Base-by-base conservation (phyloP, 1,284 basidiomycete species). In the Sanghuangporus weigelae region DNA sequence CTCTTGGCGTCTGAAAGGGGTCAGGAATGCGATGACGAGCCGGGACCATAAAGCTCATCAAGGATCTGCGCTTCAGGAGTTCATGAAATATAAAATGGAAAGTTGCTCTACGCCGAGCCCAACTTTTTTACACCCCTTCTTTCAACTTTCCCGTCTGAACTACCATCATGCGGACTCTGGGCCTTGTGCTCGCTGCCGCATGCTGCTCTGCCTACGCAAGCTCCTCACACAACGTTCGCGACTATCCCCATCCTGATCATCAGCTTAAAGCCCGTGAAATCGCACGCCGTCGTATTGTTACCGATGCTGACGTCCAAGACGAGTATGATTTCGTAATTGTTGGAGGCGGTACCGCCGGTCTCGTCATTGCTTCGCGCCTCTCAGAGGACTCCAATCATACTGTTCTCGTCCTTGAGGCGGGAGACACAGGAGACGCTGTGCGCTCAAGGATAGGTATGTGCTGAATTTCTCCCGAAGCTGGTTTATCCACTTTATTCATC, bases 361-460 rank as follows among this genome's bases (percentile, higher is more conserved):
- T 93, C 23, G 86, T 86, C 7, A 72, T 93, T 35, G 92, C 90
- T 0, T 76, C 82, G 14, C 82, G 90, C 31, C 78, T 94, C n/a
- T 82, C 87, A 0, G 90, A 89, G 66, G 84, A 89, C 76, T 72
- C 78, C 0, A 84, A 83, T 68, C 79, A 77, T n/a, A 87, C 86
- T 1, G 87, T 93, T 8, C 80, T 89, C 40, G 87, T 90, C 49
- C 78, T 92, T 61, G 89, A 92, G 72, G 88, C 89, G 4, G 89
- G 90, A 16, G 79, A 79, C 49, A 79, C 83, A 40, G 88, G 87
- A 0, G 76, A 80, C 54, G 79, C 78, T 2, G 80, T 82, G 14
- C 69, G 70, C 42, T 70, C 68, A 62, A 69, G 69, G 12, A 78
- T 80, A 59, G 72, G 78, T 79, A 61, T 40, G 77, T 72, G 35